phyloP scores from a whole-genome alignment of 257 asterid genomes.

The Salvia hispanica region DNA sequence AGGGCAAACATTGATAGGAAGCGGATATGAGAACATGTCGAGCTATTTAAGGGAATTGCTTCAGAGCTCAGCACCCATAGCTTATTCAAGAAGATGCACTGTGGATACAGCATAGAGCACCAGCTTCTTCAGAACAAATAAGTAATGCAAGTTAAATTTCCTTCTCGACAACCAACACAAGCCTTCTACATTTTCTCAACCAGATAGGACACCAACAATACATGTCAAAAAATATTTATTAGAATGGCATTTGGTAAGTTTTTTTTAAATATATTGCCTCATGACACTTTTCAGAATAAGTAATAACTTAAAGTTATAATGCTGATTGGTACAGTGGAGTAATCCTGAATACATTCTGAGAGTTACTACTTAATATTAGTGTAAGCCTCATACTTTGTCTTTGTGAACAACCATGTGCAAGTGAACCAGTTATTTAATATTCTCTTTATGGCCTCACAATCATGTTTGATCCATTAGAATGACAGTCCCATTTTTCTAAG shows the following conservation, averaged over 20 bases:
- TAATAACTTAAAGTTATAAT: constrained; percentile 1
- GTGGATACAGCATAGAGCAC: not conserved
- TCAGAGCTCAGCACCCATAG: constrained; percentile 1
- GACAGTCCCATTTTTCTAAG: not conserved
- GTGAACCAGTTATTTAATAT: not conserved
- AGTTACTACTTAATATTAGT: not conserved
- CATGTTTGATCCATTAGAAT: not conserved
- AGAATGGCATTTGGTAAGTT: not conserved
- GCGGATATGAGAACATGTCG: constrained; percentile 14
- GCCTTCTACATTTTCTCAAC: not conserved
- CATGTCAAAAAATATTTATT: not conserved
- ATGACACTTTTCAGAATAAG: not conserved
- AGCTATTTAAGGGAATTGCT: constrained; percentile 19
- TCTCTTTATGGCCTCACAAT: not conserved
- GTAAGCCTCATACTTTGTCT: not conserved
- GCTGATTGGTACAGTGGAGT: not conserved
- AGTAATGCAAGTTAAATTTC: constrained; percentile 2
- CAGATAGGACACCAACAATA: not conserved
- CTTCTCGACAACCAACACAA: not conserved
- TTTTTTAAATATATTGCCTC: constrained; percentile 21
- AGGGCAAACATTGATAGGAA: not conserved
- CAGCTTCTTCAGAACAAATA: constrained; percentile 14
- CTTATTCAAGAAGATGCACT: not conserved
- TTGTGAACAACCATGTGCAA: constrained; percentile 10
- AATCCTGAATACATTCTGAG: not conserved